Base-by-base conservation (phyloP, 2,329 filamentous ascomycete genomes). In the Hymenoscyphus linearis region DNA sequence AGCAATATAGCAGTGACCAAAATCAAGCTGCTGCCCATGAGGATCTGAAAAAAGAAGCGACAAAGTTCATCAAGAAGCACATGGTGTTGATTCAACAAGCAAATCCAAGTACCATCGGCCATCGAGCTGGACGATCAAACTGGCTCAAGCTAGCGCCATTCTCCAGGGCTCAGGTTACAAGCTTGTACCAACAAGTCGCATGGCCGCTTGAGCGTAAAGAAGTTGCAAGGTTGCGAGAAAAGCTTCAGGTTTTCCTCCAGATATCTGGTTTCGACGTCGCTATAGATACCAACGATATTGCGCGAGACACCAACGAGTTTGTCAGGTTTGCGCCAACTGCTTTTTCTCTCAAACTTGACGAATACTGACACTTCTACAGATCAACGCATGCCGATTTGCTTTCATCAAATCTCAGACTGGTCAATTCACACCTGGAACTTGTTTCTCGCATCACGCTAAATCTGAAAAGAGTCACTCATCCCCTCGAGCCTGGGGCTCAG, bases 391-490 rank as follows among this genome's bases (percentile, higher is more conserved):
- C 59, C 16, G 61, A 64, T 26, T 55, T 67, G 31, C 18, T 67
- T 4, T 62, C 62, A 16, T 62, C 64, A 9, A 69, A 68, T 55
- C 54, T 62, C 25, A 65, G 61, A 27, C 56, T 66, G 22, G 67
- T 67, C 12, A 55, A 59, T 25, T 67, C 66, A 22, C 64, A 68
- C 36, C 60, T 69, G 6, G 65, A 69, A n/a, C 36, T 69, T 4
- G 67, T 69, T 12, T 62, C 63, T 18, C 58, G 61, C 31, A 55
- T 69, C 7, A 64, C 62, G n/a, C 50, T 62, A 18, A 68, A 66
- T 26, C 57, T 68, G 18, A 69, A 66, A 37, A 54, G 65, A 50
- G 58, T 69, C 36, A 66, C 66, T 13, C 53, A 68, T 47, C 67
- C 66, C 27, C 60, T 69, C 9, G 67, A 66, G 36, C 57, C 40